A percentile compares a stretch with the other conserved stretches of the same genome.
phyloP scores from a whole-genome alignment of 306 rosid genomes.

The Acacia melanoxylon region DNA sequence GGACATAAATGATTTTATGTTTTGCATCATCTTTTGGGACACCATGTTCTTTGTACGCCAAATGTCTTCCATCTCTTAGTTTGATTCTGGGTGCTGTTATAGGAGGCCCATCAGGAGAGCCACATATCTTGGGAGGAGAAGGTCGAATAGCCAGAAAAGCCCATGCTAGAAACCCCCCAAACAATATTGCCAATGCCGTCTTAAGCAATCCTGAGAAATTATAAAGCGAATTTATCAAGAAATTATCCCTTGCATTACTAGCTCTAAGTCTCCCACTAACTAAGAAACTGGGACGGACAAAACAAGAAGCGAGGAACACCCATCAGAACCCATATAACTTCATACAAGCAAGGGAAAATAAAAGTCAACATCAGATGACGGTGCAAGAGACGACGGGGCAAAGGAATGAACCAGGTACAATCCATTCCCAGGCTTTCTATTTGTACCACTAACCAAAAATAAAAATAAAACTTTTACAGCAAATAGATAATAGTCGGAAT shows the following conservation, averaged over 20 bases:
- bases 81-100: constrained; percentile 58
- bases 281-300: background rate
- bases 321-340: background rate
- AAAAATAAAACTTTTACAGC: too few species aligned
- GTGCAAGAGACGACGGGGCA: background rate
- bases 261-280: background rate
- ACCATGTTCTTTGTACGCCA: constrained; percentile 68
- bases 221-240: background rate
- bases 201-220: constrained; percentile 47
- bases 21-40: constrained; percentile 53
- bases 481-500: too few species aligned
- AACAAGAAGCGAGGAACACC: background rate
- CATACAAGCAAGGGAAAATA: background rate
- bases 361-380: background rate
- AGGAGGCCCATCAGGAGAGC: constrained; percentile 53
- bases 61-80: constrained; percentile 63
- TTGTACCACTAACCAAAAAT: too few species aligned
- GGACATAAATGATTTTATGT: constrained; percentile 50
- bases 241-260: background rate
- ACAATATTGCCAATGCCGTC: constrained; percentile 33
- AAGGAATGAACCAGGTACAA: too few species aligned
- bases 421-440: too few species aligned
- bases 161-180: constrained; percentile 56
- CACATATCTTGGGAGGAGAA: constrained; percentile 58
- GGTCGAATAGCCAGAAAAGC: constrained; percentile 62